Percentiles rank a stretch among this genome's conserved stretches.
These are phyloP conservation scores for Marchantia paleacea DNA, from an alignment of 225 moss, liverwort and hornwort genomes.

Conservation along the genomic window DNA sequence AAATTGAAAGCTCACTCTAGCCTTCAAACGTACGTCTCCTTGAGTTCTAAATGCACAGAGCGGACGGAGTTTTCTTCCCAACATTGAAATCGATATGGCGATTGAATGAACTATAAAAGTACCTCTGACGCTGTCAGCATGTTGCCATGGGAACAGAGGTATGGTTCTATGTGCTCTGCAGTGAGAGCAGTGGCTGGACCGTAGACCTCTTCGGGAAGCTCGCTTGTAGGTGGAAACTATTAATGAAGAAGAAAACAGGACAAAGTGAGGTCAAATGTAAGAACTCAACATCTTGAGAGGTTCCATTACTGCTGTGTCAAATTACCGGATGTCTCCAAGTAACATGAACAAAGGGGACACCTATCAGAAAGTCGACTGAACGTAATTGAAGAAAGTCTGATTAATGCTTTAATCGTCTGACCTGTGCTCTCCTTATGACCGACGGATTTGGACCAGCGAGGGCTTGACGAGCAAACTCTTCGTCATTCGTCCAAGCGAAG, in stretches of 20 bases:
- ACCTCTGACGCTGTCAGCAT: constrained; percentile 18
- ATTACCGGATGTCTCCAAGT: not conserved
- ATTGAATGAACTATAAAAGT: not conserved
- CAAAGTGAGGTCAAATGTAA: not conserved
- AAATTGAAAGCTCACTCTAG: too few species aligned
- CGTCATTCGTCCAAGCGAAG: constrained; percentile 47
- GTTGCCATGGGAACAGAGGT: constrained; percentile 9
- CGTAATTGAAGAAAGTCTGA: too few species aligned
- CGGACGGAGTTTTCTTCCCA: not conserved
- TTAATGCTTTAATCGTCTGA: not conserved
- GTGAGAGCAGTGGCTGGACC: constrained; percentile 23
- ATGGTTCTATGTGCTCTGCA: constrained; percentile 20
- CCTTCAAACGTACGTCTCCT: too few species aligned
- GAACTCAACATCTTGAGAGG: not conserved
- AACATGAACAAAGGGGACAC: not conserved
- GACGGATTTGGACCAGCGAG: constrained; percentile 58
- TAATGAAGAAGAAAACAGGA: not conserved
- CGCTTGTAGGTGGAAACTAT: constrained; percentile 18
- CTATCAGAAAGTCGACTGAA: too few species aligned
- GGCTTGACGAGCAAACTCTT: constrained; percentile 59
- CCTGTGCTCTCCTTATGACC: constrained; percentile 39
- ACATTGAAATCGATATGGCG: not conserved
- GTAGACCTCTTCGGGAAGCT: constrained; percentile 16
- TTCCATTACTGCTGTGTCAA: not conserved
- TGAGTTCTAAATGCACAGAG: too few species aligned